Evolutionary conservation across 1,284 basidiomycete species (phyloP).

Genomic region (Fomitiporia mediterranea): DNA sequence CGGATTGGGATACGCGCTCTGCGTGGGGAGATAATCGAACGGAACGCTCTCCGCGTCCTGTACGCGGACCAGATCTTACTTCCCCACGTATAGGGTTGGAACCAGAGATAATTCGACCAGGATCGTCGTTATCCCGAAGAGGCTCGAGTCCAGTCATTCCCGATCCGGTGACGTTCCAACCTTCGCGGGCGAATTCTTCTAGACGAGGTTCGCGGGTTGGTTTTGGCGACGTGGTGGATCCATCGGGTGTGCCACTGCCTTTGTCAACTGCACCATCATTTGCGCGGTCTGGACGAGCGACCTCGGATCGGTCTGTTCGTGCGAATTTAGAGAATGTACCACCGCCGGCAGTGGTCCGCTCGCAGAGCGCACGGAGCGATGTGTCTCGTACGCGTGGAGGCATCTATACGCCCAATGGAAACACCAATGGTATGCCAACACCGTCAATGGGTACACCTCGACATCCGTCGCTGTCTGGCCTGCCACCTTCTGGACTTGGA

Average conservation of each 20-base stretch:
- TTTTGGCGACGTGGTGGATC: slow-evolving; percentile 8
- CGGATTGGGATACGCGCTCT: slow-evolving; percentile 13
- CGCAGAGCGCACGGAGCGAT: slow-evolving; percentile 4
- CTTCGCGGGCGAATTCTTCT: slow-evolving; percentile 2
- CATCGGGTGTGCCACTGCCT: slow-evolving; percentile 10
- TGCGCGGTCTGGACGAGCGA: slow-evolving; percentile 13
- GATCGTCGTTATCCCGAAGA: slow-evolving; percentile 3
- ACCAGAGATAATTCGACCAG: not conserved
- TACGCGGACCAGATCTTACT: slow-evolving; percentile 11
- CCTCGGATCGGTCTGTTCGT: not conserved
- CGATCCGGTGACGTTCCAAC: not conserved
- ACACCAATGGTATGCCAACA: not conserved
- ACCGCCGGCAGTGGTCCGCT: slow-evolving; percentile 4
- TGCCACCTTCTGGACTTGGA: slow-evolving; percentile 12
- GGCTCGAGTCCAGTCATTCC: slow-evolving; percentile 6
- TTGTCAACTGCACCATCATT: slow-evolving; percentile 12
- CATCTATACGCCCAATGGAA: not conserved
- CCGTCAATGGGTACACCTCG: slow-evolving; percentile 3
- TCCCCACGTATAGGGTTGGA: not conserved
- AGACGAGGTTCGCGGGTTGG: slow-evolving; percentile 7
- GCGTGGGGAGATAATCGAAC: slow-evolving; percentile 7
- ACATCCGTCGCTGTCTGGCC: not conserved
- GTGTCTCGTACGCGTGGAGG: not conserved
- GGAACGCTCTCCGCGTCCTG: slow-evolving; percentile 9
- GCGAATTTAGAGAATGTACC: not conserved